Conservation (phyloP, 441 rosid species). For the Bruguiera hainesii region DNA sequence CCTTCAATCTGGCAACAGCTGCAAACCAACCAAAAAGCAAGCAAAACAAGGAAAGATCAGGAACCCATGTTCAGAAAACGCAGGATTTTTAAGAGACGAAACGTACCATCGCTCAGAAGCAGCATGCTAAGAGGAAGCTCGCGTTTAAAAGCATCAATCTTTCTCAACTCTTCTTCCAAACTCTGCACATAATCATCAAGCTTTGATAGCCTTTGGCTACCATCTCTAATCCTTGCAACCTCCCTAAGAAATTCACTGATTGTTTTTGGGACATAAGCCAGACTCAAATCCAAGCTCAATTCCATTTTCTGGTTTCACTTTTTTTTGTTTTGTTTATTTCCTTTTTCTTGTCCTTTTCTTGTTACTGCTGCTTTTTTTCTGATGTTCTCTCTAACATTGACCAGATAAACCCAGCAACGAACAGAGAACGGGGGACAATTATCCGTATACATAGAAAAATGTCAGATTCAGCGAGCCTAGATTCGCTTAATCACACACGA, state of each 20-base stretch:
- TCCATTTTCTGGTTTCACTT: slow-evolving; percentile 11
- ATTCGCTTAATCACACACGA: slow-evolving; percentile 35
- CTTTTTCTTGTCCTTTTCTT: not conserved
- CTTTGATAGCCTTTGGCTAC: slow-evolving; percentile 33
- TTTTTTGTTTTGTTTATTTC: not conserved
- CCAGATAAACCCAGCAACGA: slow-evolving; percentile 27
- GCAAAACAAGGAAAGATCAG: slow-evolving; percentile 10
- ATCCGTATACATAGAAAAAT: slow-evolving; percentile 18
- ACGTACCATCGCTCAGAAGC: slow-evolving; percentile 65
- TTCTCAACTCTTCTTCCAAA: slow-evolving; percentile 77
- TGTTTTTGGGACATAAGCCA: slow-evolving; percentile 46
- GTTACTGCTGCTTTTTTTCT: not conserved
- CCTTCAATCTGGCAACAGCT: slow-evolving; percentile 66
- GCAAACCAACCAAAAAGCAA: slow-evolving; percentile 24
- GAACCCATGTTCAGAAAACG: slow-evolving; percentile 1
- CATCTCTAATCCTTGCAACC: slow-evolving; percentile 38
- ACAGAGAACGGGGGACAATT: not conserved
- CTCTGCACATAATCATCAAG: slow-evolving; percentile 48
- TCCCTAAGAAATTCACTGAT: slow-evolving; percentile 45
- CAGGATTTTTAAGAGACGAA: not conserved
- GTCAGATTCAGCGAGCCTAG: slow-evolving; percentile 39
- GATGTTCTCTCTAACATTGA: slow-evolving; percentile 12
- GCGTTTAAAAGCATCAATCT: slow-evolving; percentile 76
- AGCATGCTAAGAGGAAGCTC: slow-evolving; percentile 90
- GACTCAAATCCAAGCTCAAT: slow-evolving; percentile 70